Evolutionary conservation across 169 alveolate genomes (phyloP), one percentile per base, ranked within the genome.

Genomic region (Cryptosporidium xiaoi): DNA sequence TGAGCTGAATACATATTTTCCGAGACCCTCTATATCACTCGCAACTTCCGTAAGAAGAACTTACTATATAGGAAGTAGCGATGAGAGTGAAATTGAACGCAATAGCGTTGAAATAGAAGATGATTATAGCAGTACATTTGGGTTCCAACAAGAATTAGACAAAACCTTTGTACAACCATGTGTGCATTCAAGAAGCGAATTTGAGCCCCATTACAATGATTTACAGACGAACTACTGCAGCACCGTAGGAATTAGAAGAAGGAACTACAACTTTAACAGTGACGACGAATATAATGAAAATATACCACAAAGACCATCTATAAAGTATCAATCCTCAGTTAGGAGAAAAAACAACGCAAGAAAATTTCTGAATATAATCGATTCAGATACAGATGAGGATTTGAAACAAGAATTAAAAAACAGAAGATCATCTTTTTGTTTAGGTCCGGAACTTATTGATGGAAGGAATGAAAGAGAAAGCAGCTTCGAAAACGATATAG

Each of bases 321-420:
- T 77, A 13, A 77, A 36, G 16, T 77, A 77, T n/a, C 87, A 60
- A 20, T 77, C 87, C 8, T 77, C 87, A 60, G 87, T 77, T n/a
- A 77, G 64, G 40, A 77, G 87, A 60, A 77, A 77, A 60, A 77
- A 77, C 16, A 60, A 77, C 24, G 10, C 60, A 20, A 60, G 46
- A 36, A 56, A 40, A 77, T 24, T 60, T 2, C 18, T 60, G 16
- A 77, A 34, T 24, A 46, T 58, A 20, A 40, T 77, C 3, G 87
- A 62, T 13, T 77, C 87, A 10, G 87, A 77, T n/a, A 48, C 77
- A 16, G 71, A 62, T 5, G 65, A 62, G 8, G 65, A 77, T 1
- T 24, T 62, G 1, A 44, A 44, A 15, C 34, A 13, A 12, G 29
- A 44, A 24, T 16, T 44, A 8, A 16, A 18, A 44, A 77, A 56